Conservation (phyloP, 257 asterid genomes). For the Penstemon barbatus region DNA sequence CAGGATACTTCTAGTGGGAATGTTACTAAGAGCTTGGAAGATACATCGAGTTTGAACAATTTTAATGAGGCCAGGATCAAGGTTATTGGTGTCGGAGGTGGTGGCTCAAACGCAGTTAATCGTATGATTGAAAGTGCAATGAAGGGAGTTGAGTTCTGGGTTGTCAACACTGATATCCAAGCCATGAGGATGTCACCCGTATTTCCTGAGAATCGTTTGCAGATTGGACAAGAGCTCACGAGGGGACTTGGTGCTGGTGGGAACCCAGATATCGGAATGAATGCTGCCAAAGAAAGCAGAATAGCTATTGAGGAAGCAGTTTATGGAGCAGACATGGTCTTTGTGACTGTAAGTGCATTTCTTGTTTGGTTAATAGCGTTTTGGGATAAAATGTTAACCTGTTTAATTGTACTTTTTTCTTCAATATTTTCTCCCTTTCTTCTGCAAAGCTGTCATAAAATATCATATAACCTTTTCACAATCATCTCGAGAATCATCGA, state of each 20-base stretch:
- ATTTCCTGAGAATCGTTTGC: constrained; percentile 66
- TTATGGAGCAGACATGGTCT: constrained; percentile 61
- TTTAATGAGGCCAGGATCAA: constrained; percentile 82
- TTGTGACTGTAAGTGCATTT: constrained; percentile 51
- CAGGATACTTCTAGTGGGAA: constrained; percentile 51
- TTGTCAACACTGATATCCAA: constrained; percentile 90
- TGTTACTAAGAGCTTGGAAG: constrained; percentile 58
- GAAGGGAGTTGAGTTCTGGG: constrained; percentile 98
- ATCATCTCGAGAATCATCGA: too few species aligned
- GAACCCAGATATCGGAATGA: constrained; percentile 89
- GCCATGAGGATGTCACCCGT: constrained; percentile 91
- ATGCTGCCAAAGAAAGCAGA: constrained; percentile 90
- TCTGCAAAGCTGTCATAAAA: too few species aligned
- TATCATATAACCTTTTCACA: too few species aligned
- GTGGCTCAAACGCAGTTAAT: constrained; percentile 95
- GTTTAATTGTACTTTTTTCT: not conserved
- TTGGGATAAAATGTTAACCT: not conserved
- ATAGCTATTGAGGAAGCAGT: constrained; percentile 80
- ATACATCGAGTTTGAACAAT: constrained; percentile 45
- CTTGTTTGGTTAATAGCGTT: constrained; percentile 5
- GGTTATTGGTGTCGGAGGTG: constrained; percentile 98
- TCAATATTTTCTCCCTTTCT: too few species aligned
- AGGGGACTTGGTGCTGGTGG: constrained; percentile 99
- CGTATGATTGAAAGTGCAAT: constrained; percentile 90
- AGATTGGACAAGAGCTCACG: constrained; percentile 87